Base-by-base conservation (phyloP, 1,284 basidiomycete species). In the Cryptococcus sp. region DNA sequence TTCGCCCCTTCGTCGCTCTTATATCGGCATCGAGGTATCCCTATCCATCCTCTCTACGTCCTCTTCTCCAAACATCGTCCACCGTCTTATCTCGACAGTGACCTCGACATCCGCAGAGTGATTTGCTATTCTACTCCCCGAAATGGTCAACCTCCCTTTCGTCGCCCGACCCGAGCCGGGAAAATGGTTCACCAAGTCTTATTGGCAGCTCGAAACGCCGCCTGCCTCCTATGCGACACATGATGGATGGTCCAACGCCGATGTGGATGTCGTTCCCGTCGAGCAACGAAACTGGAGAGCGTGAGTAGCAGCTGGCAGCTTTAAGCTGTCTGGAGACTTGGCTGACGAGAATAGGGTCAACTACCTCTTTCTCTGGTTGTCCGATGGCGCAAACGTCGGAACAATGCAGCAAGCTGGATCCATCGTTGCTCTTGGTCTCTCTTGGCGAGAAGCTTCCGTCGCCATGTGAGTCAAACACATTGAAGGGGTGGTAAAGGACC, bases 161-260 rank as follows among this genome's bases (percentile, higher is more conserved):
- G 41, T 60, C 19, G 22, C 53, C 21, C 46, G 45, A 12, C 53
- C 53, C n/a, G 43, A 59, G 37, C 57, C 59, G 5, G 48, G 47
- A 32, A 56, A 54, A 41, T 67, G 65, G 65, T 56, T 67, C 50
- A 56, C 58, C 21, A 57, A 40, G 36, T 48, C 50, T 5, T 65
- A 63, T 40, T 67, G 65, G 65, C 47, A 54, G n/a, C 60, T 67
- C 47, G 60, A 65, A 26, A 67, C 65, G 2, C 63, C 63, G 4
- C 63, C 65, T 5, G 65, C 66, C 3, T 61, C 62, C n/a, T 65
- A 62, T 44, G 66, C 66, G 6, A 65, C 66, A 16, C 54, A 62
- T 34, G 61, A 65, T 41, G 63, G 63, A 5, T 68, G 66, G 66
- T 57, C 52, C 44, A 68, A 68, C 47, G 56, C 58, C 26, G 66